Base-by-base conservation (phyloP, 768 basidiomycete species). In the Ephemerocybe angulata region DNA sequence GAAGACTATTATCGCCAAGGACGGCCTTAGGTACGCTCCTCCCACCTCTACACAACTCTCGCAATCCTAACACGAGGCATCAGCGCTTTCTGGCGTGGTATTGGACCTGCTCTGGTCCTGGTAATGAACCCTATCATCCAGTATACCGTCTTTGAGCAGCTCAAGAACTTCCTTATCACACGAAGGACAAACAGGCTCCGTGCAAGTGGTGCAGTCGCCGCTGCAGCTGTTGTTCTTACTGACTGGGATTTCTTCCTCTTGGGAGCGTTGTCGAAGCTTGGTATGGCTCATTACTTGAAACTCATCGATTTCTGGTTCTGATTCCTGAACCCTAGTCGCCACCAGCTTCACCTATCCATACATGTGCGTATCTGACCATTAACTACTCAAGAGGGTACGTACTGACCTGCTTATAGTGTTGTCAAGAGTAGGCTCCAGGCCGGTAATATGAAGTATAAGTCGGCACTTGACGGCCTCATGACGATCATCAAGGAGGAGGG, bases 111-210 rank as follows among this genome's bases (percentile, higher is more conserved):
- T n/a, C 76, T 99, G 47, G 79, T 93, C 27, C 78, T 98, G 42
- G 96, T 98, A 60, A 82, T 92, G 58, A 99, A 99, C 70, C 96
- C 96, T 15, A 89, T 99, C 29, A 79, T 98, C 29, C 85, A 94
- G 74, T 95, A 97, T 69, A 98, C 96, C 19, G 84, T 86, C 0
- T 98, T 98, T 59, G 96, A 99, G 70, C 93, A 97, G 66, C 76
- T 98, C 63, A 97, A 96, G 77, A 97, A 95, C 62, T 62, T 83
- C 33, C 65, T 98, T 55, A 72, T 93, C 52, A 77, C 80, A 56
- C 79, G 78, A 28, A 82, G 88, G 31, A 84, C 81, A 27, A 74
- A 66, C 47, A 80, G 72, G 60, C 67, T 84, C 60, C 76, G 79
- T 49, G 77, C 75, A 30, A 70, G 76, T 48, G 80, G 76, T 44